Evolutionary conservation across 129 eudicot genomes (phyloP).

Genomic region (Flaveria linearis): DNA sequence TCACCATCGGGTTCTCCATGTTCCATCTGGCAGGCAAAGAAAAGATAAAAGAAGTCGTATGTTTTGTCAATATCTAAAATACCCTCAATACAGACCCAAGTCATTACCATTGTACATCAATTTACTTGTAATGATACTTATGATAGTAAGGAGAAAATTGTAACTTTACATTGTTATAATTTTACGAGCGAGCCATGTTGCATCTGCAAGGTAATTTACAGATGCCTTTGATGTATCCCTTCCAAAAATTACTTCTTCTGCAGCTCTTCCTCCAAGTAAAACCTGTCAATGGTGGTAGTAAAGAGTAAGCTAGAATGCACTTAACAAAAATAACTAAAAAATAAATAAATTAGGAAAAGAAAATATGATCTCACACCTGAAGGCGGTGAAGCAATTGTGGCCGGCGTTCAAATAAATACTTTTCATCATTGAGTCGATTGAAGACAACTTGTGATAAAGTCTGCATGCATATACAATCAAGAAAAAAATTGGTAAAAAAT

Average conservation of each 20-base stretch:
- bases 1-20: constrained; percentile 83
- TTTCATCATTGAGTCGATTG: constrained; percentile 77
- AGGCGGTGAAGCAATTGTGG: constrained; percentile 93
- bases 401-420: constrained; percentile 70
- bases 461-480: constrained; percentile 44
- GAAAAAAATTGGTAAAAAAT: background rate
- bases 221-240: constrained; percentile 89
- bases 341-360: background rate
- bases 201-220: constrained; percentile 83
- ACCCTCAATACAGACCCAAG: constrained; percentile 14
- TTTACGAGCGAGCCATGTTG: constrained; percentile 98
- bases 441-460: constrained; percentile 84
- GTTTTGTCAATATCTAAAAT: constrained; percentile 5
- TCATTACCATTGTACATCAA: background rate
- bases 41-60: background rate
- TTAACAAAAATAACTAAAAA: constrained; percentile 10
- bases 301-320: background rate
- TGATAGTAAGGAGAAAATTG: background rate
- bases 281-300: constrained; percentile 45
- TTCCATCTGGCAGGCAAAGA: constrained; percentile 62
- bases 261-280: constrained; percentile 92
- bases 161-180: constrained; percentile 73
- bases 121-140: background rate
- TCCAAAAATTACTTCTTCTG: constrained; percentile 87
- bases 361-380: constrained; percentile 54